Conservation (phyloP, 345 rosid species). For the Eucalyptus globulus region DNA sequence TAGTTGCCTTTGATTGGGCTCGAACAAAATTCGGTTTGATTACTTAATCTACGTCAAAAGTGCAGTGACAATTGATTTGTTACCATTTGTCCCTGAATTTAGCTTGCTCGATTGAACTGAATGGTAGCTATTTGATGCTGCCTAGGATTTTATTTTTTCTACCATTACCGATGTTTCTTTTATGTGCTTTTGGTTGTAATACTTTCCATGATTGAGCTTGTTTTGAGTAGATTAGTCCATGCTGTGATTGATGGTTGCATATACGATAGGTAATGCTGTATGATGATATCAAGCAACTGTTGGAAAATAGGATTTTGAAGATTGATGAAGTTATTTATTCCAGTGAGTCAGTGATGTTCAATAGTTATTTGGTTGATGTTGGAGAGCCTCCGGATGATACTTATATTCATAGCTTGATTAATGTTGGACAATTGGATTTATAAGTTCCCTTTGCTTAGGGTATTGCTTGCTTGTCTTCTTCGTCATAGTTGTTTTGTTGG, state of each 20-base stretch:
- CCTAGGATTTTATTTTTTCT: not conserved
- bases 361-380: too few relatives aligned
- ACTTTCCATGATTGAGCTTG: not conserved
- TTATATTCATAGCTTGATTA: not conserved
- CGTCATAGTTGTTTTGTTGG: not conserved
- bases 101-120: not conserved
- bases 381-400: too few relatives aligned
- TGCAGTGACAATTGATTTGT: not conserved
- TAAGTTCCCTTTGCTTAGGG: too few relatives aligned
- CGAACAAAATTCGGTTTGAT: not conserved
- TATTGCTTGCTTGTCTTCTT: not conserved
- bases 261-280: constrained; percentile 40
- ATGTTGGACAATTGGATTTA: too few relatives aligned
- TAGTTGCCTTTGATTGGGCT: not conserved
- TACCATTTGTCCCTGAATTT: not conserved
- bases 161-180: not conserved
- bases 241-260: not conserved
- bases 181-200: not conserved
- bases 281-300: constrained; percentile 20
- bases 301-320: too few relatives aligned
- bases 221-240: too few relatives aligned
- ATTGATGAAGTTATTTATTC: too few relatives aligned
- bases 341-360: too few relatives aligned
- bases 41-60: too few relatives aligned
- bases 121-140: not conserved